Percentiles rank a stretch among this genome's conserved stretches.
phyloP scores from a whole-genome alignment of 129 eudicot species.

The Arctium minus region DNA sequence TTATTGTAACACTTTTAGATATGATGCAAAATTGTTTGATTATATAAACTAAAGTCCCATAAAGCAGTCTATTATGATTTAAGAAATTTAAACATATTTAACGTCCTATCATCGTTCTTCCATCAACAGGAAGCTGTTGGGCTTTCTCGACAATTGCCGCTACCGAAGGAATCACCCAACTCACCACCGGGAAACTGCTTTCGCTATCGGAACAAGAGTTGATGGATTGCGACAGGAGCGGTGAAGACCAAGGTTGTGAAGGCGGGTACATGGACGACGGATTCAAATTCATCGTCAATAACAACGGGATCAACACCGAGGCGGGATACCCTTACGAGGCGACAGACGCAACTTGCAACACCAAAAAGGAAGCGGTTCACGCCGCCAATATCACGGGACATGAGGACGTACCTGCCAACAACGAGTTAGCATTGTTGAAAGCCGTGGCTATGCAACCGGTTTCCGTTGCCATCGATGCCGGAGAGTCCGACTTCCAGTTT shows the following conservation, averaged over 20 bases:
- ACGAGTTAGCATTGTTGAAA: conserved; percentile 13
- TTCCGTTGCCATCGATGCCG: conserved; percentile 17
- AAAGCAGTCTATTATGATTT: too few species aligned
- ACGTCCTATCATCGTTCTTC: background rate
- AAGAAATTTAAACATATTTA: background rate
- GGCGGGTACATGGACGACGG: conserved; percentile 29
- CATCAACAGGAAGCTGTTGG: conserved; percentile 42
- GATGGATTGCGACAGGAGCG: conserved; percentile 35
- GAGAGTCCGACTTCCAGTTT: background rate
- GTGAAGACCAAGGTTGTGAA: conserved; percentile 21
- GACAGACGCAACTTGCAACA: conserved; percentile 13
- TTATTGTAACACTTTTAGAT: background rate
- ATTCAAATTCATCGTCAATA: conserved; percentile 13
- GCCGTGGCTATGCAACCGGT: conserved; percentile 21
- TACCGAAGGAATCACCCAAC: conserved; percentile 28
- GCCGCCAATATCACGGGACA: conserved; percentile 21
- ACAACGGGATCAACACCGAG: conserved; percentile 14
- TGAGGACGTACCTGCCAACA: conserved; percentile 8
- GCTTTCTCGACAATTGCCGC: conserved; percentile 44
- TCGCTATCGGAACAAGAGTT: conserved; percentile 45
- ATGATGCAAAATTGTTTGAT: background rate
- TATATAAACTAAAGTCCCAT: background rate
- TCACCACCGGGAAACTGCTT: conserved; percentile 34
- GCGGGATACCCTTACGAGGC: conserved; percentile 20
- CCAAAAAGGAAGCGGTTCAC: conserved; percentile 2